Evolutionary conservation across 805 yeast species (phyloP).

Genomic region (Schwanniomyces sp.): DNA sequence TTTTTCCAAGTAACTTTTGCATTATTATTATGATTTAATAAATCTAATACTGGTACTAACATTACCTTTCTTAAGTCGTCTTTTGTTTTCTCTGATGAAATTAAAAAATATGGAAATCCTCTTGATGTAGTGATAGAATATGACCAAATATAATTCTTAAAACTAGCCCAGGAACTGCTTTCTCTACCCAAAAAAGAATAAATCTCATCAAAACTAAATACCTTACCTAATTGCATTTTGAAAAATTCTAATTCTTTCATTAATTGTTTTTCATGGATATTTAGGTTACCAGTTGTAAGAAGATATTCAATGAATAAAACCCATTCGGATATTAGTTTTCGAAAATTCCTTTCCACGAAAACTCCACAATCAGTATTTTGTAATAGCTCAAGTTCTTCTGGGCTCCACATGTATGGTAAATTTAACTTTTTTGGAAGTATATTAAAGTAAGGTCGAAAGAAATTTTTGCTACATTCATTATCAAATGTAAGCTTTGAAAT

Average conservation of each 20-base stretch:
- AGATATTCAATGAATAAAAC: neutral
- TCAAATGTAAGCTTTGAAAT: constrained; percentile 6
- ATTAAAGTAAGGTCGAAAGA: constrained; percentile 4
- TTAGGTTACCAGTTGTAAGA: neutral
- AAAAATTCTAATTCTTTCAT: neutral
- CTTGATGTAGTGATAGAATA: constrained; percentile 7
- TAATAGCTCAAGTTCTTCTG: constrained; percentile 1
- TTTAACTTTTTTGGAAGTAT: constrained; percentile 5
- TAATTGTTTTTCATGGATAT: constrained; percentile 1
- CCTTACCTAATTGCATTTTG: neutral
- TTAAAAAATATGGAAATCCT: constrained; percentile 7
- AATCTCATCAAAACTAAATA: neutral
- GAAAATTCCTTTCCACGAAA: constrained; percentile 4
- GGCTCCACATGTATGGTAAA: constrained; percentile 6
- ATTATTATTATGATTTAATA: constrained; percentile 6
- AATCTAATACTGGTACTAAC: constrained; percentile 6
- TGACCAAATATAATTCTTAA: constrained; percentile 6
- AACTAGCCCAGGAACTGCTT: constrained; percentile 5
- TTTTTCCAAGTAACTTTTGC: constrained; percentile 3
- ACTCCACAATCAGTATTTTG: constrained; percentile 4
- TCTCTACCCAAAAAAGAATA: neutral
- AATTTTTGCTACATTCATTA: neutral
- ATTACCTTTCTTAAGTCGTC: constrained; percentile 1
- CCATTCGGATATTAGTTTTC: constrained; percentile 6
- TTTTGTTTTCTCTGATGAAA: neutral